Base-by-base conservation (phyloP, 164 flowering plant genomes). In the Pachysandra terminalis region DNA sequence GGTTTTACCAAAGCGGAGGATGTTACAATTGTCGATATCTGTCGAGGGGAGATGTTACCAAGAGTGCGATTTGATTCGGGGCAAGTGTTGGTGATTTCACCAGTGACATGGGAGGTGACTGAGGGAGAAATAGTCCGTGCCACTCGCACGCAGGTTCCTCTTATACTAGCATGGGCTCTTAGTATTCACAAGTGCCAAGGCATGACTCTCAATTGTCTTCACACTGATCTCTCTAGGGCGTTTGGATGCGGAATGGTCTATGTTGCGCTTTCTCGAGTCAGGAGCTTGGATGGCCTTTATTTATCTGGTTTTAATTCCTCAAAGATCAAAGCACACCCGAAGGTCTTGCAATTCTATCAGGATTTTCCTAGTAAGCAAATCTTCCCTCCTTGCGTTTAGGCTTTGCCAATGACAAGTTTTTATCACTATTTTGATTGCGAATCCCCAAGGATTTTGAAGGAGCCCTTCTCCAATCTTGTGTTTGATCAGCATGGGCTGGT, bases 101-200 rank as follows among this genome's bases (percentile, higher is more conserved):
- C 82, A 1, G 82, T 80, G 32, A 69, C 24, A 19, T 86, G 87
- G 86, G 71, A 59, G 15, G 78, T 86, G 17, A 65, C 59, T 70
- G 84, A 81, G 41, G 95, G 85, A 60, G 82, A 80, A n/a, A 32
- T 10, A 1, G 72, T 74, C 27, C 41, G 58, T 28, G 88, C 88
- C 0, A 68, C 26, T 2, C 67, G 95, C 22, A 49, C 17, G 65
- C 95, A 89, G 74, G 35, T 89, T 49, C 95, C 91, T 0, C 78
- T 89, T n/a, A 71, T 81, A 54, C 74, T 85, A 70, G 86, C 90
- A 28, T 89, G 90, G 90, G 89, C 90, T 28, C 23, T 87, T 10
- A 89, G 88, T 72, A 69, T 89, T 73, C 91, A 85, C 72, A 87
- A 89, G 71, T 87, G 88, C 67, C 95, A 89, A 72, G 95, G 95